A percentile compares a stretch with the other conserved stretches of the same genome.
Evolutionary conservation across 352 stramenopile species (phyloP).

Genomic region (Aphanomyces stellatus): DNA sequence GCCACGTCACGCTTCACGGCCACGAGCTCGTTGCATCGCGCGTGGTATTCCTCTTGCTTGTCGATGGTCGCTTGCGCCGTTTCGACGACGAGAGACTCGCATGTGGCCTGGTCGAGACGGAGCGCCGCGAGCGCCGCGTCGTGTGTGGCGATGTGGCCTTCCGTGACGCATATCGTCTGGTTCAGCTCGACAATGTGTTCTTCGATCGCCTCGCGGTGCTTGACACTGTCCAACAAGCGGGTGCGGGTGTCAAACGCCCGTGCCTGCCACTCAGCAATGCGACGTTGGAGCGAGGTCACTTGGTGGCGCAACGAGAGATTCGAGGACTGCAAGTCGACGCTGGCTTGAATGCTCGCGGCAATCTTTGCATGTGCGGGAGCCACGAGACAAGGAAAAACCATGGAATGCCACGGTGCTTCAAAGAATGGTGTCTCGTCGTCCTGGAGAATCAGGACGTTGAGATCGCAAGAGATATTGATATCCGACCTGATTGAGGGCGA

Average conservation of each 20-base stretch:
- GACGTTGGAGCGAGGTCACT: not conserved
- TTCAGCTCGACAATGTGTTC: not conserved
- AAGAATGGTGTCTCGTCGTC: constrained; percentile 10
- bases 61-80: not conserved
- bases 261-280: not conserved
- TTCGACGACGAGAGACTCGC: not conserved
- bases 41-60: not conserved
- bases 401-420: constrained; percentile 7
- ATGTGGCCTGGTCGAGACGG: not conserved
- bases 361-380: not conserved
- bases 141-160: not conserved
- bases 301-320: not conserved
- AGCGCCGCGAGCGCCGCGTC: not conserved
- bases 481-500: not conserved
- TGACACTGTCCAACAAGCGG: not conserved
- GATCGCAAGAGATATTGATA: not conserved
- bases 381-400: constrained; percentile 12
- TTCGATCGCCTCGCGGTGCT: not conserved
- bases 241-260: not conserved
- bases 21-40: not conserved
- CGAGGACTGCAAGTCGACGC: not conserved
- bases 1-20: not conserved
- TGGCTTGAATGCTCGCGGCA: not conserved
- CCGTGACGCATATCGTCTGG: not conserved
- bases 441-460: too few species aligned